A percentile compares a stretch with the other conserved stretches of the same genome.
These are phyloP conservation scores for Oryza longistaminata DNA, from an alignment of 176 grass and related monocot genomes.

Conservation along the genomic window DNA sequence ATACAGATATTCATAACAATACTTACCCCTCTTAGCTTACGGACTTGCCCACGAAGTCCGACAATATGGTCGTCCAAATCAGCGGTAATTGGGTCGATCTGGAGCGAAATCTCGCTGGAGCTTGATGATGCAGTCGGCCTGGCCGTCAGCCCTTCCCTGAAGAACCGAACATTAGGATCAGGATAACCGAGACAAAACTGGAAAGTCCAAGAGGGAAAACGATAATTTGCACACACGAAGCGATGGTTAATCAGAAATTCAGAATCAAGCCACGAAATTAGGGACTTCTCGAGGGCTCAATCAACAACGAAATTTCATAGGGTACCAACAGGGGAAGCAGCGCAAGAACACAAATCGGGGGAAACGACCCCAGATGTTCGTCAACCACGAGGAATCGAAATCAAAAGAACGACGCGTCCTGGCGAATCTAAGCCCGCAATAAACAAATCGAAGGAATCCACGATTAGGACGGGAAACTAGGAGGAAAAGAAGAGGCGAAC, in stretches of 20 bases:
- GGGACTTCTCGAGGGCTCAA: too few species aligned
- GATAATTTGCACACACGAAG: not conserved
- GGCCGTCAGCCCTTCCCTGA: slow-evolving; percentile 62
- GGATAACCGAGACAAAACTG: not conserved
- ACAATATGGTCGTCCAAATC: slow-evolving; percentile 73
- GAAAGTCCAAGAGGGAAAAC: not conserved
- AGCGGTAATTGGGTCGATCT: slow-evolving; percentile 71
- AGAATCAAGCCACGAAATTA: not conserved
- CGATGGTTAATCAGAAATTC: not conserved
- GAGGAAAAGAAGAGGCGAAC: not conserved
- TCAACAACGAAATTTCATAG: not conserved
- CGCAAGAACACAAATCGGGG: not conserved
- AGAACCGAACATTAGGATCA: not conserved
- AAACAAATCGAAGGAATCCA: not conserved
- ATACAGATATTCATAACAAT: not conserved
- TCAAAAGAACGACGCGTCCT: not conserved
- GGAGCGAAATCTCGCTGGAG: slow-evolving; percentile 66
- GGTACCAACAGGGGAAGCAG: not conserved
- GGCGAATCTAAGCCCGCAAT: not conserved
- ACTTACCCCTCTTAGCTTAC: slow-evolving; percentile 66
- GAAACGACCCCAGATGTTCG: not conserved
- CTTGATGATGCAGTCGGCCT: slow-evolving; percentile 47
- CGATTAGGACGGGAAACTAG: not conserved
- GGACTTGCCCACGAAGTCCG: slow-evolving; percentile 55
- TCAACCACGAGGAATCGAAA: not conserved